These are phyloP conservation scores for Oryza rufipogon DNA, from an alignment of 176 grass and related monocot species.

Conservation along the genomic window DNA sequence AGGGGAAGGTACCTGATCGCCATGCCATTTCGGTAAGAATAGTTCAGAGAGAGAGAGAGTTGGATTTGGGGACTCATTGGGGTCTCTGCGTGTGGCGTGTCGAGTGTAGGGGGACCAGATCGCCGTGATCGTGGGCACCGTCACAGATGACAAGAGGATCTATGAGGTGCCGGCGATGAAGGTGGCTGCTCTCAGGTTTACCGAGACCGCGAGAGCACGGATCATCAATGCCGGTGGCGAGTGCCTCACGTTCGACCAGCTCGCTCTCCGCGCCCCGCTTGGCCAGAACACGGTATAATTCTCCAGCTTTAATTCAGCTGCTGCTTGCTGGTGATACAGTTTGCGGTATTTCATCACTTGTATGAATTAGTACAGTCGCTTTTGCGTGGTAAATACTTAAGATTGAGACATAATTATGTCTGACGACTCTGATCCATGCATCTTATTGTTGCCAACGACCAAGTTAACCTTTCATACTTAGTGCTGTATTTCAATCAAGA, in stretches of 20 bases:
- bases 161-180: conserved; percentile 74
- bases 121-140: conserved; percentile 75
- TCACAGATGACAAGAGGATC: conserved; percentile 85
- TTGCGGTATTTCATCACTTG: neutral
- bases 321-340: neutral
- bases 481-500: neutral
- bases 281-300: conserved; percentile 67
- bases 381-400: neutral
- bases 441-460: neutral
- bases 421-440: neutral
- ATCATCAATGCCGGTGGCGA: conserved; percentile 77
- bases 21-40: neutral
- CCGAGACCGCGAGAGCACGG: conserved; percentile 73
- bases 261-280: conserved; percentile 66
- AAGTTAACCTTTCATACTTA: neutral
- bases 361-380: neutral
- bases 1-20: conserved; percentile 42
- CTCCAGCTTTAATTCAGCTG: neutral
- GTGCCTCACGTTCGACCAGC: conserved; percentile 84
- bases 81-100: neutral
- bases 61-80: neutral
- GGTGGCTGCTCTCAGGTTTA: conserved; percentile 77
- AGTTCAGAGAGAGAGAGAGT: neutral
- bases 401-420: neutral
- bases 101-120: conserved; percentile 56